Conservation (phyloP, 768 basidiomycete genomes). For the Tephrocybe sp. region DNA sequence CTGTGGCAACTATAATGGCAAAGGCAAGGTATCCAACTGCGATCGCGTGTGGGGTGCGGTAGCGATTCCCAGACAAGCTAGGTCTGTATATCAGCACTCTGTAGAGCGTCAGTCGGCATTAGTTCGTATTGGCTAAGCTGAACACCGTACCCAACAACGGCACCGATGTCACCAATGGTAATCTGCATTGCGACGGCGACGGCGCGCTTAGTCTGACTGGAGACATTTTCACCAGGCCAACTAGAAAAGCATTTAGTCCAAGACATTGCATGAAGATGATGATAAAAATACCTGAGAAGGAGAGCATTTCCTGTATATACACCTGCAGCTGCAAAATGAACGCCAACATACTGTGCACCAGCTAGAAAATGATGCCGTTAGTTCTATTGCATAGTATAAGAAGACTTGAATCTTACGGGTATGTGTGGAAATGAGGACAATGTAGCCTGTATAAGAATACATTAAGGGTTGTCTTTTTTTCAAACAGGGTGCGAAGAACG, state of each 20-base stretch:
- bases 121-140: neutral
- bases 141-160: constrained; percentile 45
- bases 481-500: constrained; percentile 2
- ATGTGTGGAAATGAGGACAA: constrained; percentile 48
- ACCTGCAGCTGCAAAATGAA: constrained; percentile 55
- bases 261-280: neutral
- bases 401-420: constrained; percentile 36
- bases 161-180: constrained; percentile 60
- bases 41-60: constrained; percentile 57
- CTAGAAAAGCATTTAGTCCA: constrained; percentile 19
- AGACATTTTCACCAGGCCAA: constrained; percentile 71
- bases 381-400: too few relatives aligned
- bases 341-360: constrained; percentile 56
- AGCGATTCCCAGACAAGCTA: constrained; percentile 42
- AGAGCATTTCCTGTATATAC: constrained; percentile 60
- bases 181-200: constrained; percentile 66
- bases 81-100: constrained; percentile 55
- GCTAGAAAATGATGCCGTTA: constrained; percentile 26
- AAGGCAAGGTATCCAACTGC: constrained; percentile 61
- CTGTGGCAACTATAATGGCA: constrained; percentile 39
- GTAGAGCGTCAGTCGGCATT: neutral
- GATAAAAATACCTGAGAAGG: constrained; percentile 44
- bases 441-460: constrained; percentile 42
- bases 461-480: neutral
- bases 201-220: constrained; percentile 65